Base-by-base conservation (phyloP, 1,284 basidiomycete genomes). In the Ceratobasidium sp. region DNA sequence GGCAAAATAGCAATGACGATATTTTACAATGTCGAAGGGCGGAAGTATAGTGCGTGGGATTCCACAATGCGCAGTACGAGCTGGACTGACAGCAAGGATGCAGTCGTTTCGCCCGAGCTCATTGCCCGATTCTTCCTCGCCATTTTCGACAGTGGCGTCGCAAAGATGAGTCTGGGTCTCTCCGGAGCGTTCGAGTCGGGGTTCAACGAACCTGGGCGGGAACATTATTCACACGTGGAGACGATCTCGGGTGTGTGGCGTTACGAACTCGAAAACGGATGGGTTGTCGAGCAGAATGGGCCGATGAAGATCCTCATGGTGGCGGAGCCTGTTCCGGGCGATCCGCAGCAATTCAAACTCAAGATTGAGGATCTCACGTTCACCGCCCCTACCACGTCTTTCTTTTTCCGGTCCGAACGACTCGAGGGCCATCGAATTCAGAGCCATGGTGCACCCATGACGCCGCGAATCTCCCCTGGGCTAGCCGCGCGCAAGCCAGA, bases 401-500 rank as follows among this genome's bases (percentile, higher is more conserved):
- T 52, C 38, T 43, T 65, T 32, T 65, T 65, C 60, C 20, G 32
- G 25, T 7, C 22, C 15, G 60, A 65, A 8, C 13, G 43, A 7
- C 32, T 65, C 49, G 35, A 65, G 40, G 60, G 60, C 17, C 52
- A 35, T 40, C 32, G 22, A 22, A 29, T 65, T 35, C 49, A 27
- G 27, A 35, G 60, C 1, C 58, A 29, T 25, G 34, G n/a, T 34
- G 45, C 10, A 7, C 60, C 60, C 1, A 65, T 65, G 60, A 65
- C 60, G 12, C 60, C 60, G n/a, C 49, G 60, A 35, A 65, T 65
- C 15, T 65, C 60, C 6, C 60, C 60, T n/a, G 60, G 60, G 34
- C 27, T 65, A 31, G 47, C 49, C 12, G 47, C 60, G 20, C 60
- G 60, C 34, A 52, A 62, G 32, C 27, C 49, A 25, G 45, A 47